These are phyloP conservation scores for Wickerhamomyces xylosicus DNA, from an alignment of 805 yeast species.

Conservation along the genomic window DNA sequence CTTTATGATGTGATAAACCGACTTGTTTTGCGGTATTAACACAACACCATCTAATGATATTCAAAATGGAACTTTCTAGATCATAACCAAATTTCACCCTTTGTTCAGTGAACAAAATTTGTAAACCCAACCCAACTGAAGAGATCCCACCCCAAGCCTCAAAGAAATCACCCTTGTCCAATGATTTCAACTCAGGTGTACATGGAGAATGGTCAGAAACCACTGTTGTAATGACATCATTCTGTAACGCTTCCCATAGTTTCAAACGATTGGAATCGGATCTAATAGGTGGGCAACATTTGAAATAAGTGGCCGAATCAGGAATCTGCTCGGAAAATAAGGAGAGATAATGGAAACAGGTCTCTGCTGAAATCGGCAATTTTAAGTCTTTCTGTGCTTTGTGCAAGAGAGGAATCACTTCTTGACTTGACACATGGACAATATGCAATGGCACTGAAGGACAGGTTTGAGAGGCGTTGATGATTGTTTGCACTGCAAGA, in stretches of 20 bases:
- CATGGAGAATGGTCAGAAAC: conserved; percentile 97
- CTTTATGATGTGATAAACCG: conserved; percentile 66
- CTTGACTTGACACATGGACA: conserved; percentile 81
- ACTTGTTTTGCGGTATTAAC: conserved; percentile 79
- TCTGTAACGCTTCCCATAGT: conserved; percentile 65
- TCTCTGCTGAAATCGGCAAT: conserved; percentile 59
- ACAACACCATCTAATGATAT: conserved; percentile 73
- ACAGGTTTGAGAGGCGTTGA: conserved; percentile 44
- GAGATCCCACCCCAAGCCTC: conserved; percentile 96
- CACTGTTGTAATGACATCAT: conserved; percentile 56
- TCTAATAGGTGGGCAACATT: conserved; percentile 94
- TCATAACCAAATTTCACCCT: conserved; percentile 40
- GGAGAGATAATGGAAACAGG: conserved; percentile 87
- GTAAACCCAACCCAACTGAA: conserved; percentile 85
- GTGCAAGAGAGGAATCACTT: conserved; percentile 65
- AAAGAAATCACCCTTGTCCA: conserved; percentile 77
- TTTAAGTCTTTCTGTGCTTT: conserved; percentile 52
- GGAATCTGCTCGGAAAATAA: conserved; percentile 71
- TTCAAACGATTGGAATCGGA: conserved; percentile 56
- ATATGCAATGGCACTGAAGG: conserved; percentile 71
- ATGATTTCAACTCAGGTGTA: conserved; percentile 79
- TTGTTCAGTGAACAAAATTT: conserved; percentile 73
- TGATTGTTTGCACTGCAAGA: conserved; percentile 68
- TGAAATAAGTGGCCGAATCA: conserved; percentile 70
- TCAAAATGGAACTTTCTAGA: conserved; percentile 28